These are phyloP conservation scores for Pleurotus pulmonarius DNA, from an alignment of 768 basidiomycete species.

Conservation along the genomic window DNA sequence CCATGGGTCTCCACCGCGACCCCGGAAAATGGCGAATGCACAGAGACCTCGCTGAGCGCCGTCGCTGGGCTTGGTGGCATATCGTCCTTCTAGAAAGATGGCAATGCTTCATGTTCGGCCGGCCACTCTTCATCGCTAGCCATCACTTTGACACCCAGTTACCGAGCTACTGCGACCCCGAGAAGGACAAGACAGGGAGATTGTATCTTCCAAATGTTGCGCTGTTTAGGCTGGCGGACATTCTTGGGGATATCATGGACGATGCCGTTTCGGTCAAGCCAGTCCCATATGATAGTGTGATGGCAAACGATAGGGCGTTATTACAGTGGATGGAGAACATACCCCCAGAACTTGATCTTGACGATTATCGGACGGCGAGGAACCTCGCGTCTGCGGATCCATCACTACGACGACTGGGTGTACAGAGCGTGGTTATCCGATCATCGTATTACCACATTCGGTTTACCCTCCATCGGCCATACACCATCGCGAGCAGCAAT, in stretches of 20 bases:
- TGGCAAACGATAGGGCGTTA: conserved; percentile 68
- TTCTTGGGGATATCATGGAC: conserved; percentile 83
- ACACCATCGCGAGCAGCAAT: conserved; percentile 43
- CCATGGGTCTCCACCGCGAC: conserved; percentile 84
- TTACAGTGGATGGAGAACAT: conserved; percentile 76
- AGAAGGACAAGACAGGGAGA: conserved; percentile 58
- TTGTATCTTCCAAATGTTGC: conserved; percentile 74
- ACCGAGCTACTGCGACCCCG: conserved; percentile 64
- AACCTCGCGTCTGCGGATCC: conserved; percentile 63
- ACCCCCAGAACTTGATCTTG: conserved; percentile 69
- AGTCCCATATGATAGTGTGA: conserved; percentile 72
- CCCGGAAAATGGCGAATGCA: conserved; percentile 77
- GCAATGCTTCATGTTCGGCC: conserved; percentile 86
- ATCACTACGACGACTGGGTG: conserved; percentile 62
- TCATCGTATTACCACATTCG: conserved; percentile 79
- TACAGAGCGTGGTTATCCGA: conserved; percentile 79
- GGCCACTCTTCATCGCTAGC: conserved; percentile 70
- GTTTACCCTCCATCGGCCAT: conserved; percentile 80
- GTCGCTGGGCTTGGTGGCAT: conserved; percentile 92
- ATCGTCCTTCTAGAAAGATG: conserved; percentile 79
- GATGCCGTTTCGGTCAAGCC: conserved; percentile 77
- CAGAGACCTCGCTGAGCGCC: conserved; percentile 65
- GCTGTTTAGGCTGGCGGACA: conserved; percentile 71
- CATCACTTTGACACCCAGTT: conserved; percentile 83
- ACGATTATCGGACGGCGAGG: conserved; percentile 71